Evolutionary conservation across 169 alveolate genomes (phyloP), one percentile per base, ranked within the genome.

Genomic region (Cyclospora cayetanensis): DNA sequence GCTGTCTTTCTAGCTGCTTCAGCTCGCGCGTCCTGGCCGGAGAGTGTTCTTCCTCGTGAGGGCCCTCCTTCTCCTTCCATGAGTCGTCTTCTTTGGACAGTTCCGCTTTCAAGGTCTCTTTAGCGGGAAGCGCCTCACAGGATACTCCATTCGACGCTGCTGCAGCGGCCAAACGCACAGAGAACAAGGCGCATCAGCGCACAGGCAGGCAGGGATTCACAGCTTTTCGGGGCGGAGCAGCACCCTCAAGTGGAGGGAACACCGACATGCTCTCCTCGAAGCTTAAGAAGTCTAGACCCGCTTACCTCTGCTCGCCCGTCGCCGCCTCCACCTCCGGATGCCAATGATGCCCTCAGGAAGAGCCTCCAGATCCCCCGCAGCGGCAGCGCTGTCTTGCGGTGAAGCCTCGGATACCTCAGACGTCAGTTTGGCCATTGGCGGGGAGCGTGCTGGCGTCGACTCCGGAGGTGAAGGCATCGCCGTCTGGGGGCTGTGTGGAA

Each of bases 181-280:
- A n/a, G n/a, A n/a, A n/a, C n/a, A n/a, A n/a, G 83, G 25, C 50
- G 83, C 83, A 70, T 15, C 83, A 37, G 83, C 15, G 29, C 83
- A 70, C 0, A 39, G n/a, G n/a, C n/a, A n/a, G n/a, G n/a, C n/a
- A n/a, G n/a, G n/a, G n/a, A n/a, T n/a, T n/a, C n/a, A n/a, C n/a
- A n/a, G n/a, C n/a, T n/a, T n/a, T n/a, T n/a, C n/a, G n/a, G n/a
- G 35, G 15, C n/a, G 72, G 35, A 12, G 83, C 52, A 70, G 83
- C 83, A 70, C 50, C 20, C 53, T 31, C 15, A 12, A 7, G 55
- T 70, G 53, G n/a, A n/a, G n/a, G n/a, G n/a, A n/a, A n/a, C n/a
- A n/a, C n/a, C n/a, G n/a, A n/a, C n/a, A n/a, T n/a, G n/a, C n/a
- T n/a, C n/a, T n/a, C n/a, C n/a, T n/a, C n/a, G n/a, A n/a, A n/a